Base-by-base conservation (phyloP, 805 yeast species). In the Candida saitoana region DNA sequence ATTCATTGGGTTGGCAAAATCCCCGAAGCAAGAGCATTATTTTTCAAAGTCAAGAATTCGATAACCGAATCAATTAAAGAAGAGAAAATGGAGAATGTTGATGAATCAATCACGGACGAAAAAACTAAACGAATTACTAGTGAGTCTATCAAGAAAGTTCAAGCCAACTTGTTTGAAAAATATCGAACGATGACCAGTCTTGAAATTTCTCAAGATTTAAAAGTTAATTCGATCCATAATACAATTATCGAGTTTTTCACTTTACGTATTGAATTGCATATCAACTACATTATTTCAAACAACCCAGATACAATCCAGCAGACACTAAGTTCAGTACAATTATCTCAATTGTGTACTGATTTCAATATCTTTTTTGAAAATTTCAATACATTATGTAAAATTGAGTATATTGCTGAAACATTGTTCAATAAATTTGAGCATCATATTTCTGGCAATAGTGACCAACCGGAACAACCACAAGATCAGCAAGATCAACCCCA, bases 1-100 rank as follows among this genome's bases (percentile, higher is more conserved):
- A 69, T 84, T 47, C 76, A 74, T 42, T 82, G 87, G 87, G 75
- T 83, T 27, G 82, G 84, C 4, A 65, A 57, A 43, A 42, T 80
- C 0, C 81, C 84, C 0, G 86, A 79, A 40, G 88, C 89, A 0
- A 69, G 81, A 46, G 74, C 71, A 34, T 52, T 84, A 4, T 82
- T 76, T 49, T 79, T 78, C 49, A 50, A 51, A 43, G 43, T 52
- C 6, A 57, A 60, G 40, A 55, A 47, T 32, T 47, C 51, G 30
- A 47, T 41, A 25, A 42, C 46, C 29, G 46, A 42, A 17, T 17
- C 31, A 2, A 15, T 11, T 8, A 33, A 33, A 5, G 27, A 43
- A 11, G 33, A 20, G 3, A 29, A 27, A 22, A 4, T 19, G 22
- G 38, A 39, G 32, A 32, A 17, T 29, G n/a, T 29, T 9, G 34